Evolutionary conservation across 352 stramenopile species (phyloP), one percentile per base, ranked within the genome.

Genomic region (Phytopythium sindhum): DNA sequence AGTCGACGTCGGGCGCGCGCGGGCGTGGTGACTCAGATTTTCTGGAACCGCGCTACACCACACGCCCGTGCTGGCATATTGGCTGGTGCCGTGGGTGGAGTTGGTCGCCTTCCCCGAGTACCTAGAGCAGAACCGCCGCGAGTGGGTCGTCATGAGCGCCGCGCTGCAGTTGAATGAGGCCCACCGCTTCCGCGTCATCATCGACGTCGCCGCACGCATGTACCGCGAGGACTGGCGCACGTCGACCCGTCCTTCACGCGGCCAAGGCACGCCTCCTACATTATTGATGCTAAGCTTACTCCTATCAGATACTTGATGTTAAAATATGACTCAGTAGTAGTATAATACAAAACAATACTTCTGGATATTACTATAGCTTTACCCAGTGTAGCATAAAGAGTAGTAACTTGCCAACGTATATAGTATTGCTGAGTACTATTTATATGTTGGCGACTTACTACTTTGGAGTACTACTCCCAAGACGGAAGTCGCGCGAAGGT

Each of bases 101-200:
- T 63, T 93, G 64, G 60, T 68, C n/a, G 80, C 89, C 56, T 93
- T 84, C 51, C 83, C 85, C 0, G 81, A 92, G 67, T 91, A 93
- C 58, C 79, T 78, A 15, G 70, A 84, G 51, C 69, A 86, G 56
- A 93, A 91, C 65, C 78, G 83, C 2, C 80, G 81, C 23, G 84
- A 89, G 57, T 93, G 85, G 85, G 78, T 90, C 48, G 66, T 90
- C 45, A 76, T 88, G 62, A 89, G 80, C 74, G 88, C 81, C 4
- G 77, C 86, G 44, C 59, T 90, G 3, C 75, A 77, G 58, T 74
- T 68, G 0, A 74, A 72, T 52, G 80, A 89, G 68, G 83, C 78
- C 12, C 12, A 44, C n/a, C 78, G 81, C 45, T 90, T 90, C 66
- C 81, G 78, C 37, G 84, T 80, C 61, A 82, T 89, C 53, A 80